Evolutionary conservation across 169 alveolate genomes (phyloP).

Genomic region (Plasmodium knowlesi): DNA sequence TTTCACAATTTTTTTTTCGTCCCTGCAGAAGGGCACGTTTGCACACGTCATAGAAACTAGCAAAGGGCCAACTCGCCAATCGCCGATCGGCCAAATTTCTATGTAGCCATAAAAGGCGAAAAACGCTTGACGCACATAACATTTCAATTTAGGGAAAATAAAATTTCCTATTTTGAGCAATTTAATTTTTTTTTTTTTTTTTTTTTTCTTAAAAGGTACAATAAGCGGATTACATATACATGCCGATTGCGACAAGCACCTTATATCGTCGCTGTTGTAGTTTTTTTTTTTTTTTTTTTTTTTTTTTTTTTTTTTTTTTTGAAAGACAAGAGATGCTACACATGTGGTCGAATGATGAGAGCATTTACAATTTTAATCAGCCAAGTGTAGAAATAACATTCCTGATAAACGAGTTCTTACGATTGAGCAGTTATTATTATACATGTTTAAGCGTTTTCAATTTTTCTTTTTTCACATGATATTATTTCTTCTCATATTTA

Average conservation of each 20-base stretch:
- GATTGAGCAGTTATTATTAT: neutral
- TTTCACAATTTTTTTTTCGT: neutral
- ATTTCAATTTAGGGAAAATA: neutral
- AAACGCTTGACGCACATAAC: neutral
- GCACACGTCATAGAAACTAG: neutral
- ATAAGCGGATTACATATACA: neutral
- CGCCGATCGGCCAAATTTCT: neutral
- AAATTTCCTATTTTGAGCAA: neutral
- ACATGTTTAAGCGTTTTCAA: neutral
- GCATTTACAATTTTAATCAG: neutral
- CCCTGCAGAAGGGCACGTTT: neutral
- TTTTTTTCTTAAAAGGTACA: neutral
- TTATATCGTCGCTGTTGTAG: neutral
- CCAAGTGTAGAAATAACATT: neutral
- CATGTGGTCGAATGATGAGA: neutral
- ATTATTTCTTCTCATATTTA: neutral
- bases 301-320: neutral
- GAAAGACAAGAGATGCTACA: slow-evolving; percentile 1
- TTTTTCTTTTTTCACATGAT: neutral
- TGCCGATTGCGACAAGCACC: neutral
- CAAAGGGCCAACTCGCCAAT: neutral
- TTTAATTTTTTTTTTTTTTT: neutral
- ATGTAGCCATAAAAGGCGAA: neutral
- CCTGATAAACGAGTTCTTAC: neutral
- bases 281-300: neutral